These are phyloP conservation scores for Ophiocytium majus DNA, from an alignment of 352 stramenopile species.

Conservation along the genomic window DNA sequence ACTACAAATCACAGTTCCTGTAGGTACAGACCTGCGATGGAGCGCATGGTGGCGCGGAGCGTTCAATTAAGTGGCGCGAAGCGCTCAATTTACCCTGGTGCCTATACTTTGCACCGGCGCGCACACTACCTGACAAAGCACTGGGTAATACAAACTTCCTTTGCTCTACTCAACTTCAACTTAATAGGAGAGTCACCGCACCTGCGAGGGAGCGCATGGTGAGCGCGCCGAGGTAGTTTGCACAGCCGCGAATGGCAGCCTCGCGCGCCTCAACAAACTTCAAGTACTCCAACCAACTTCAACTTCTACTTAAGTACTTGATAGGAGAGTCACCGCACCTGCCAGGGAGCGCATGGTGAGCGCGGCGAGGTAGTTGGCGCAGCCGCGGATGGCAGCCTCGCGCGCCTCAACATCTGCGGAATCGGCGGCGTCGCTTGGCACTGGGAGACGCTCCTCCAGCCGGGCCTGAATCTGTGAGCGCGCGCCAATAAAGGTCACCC, in stretches of 20 bases:
- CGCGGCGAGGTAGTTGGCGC: not conserved
- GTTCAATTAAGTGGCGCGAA: no score
- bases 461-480: conserved; percentile 94
- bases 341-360: conserved; percentile 10
- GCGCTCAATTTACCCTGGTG: no score
- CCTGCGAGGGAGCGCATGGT: conserved; percentile 17
- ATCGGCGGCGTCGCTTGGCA: not conserved
- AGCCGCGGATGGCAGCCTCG: not conserved
- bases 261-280: not conserved
- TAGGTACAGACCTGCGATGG: no score
- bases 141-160: no score
- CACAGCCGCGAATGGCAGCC: not conserved
- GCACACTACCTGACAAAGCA: no score
- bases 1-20: no score
- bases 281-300: no score
- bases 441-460: conserved; percentile 78
- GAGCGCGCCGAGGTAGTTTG: not conserved
- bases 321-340: no score
- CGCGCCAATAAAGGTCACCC: conserved; percentile 98
- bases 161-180: no score
- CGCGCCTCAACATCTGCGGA: not conserved
- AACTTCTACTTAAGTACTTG: conserved; percentile 61
- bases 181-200: no score
- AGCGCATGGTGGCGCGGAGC: no score
- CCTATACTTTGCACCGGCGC: no score